Base-by-base conservation (phyloP, 345 rosid genomes). In the Triadica sebifera region DNA sequence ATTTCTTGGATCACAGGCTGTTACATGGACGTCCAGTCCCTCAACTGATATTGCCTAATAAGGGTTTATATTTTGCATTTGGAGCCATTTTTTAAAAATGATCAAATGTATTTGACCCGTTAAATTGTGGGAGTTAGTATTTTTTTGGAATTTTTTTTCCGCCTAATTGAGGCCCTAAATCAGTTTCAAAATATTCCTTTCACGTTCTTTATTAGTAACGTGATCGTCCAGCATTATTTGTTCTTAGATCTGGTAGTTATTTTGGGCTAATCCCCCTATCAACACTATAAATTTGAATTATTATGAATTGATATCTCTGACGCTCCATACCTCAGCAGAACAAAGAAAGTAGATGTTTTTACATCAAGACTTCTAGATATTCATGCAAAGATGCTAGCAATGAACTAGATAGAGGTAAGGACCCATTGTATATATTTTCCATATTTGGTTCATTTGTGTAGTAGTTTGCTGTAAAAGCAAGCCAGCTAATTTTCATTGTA, bases 291-390 rank as follows among this genome's bases (percentile, higher is more conserved):
- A n/a, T 64, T 25, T 22, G 53, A 50, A 24, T 29, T 29, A 46
- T 12, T 65, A 29, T 75, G 60, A 62, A 53, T 39, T 67, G 25
- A 16, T 20, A 39, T 47, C 70, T n/a, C n/a, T n/a, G n/a, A n/a
- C n/a, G n/a, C n/a, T n/a, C n/a, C n/a, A n/a, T n/a, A n/a, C n/a
- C n/a, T n/a, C n/a, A n/a, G n/a, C 85, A 96, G 99, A 83, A 93
- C 99, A 6, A 90, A 87, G 75, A 89, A 91, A 77, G 99, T 75
- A 65, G 99, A 96, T 81, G 79, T 67, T 81, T 96, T 96, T 84
- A 93, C 98, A 39, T 90, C 97, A 74, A 90, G 91, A 80, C 98
- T 96, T 78, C 70, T 96, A 8, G 98, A 93, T 76, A 91, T 96
- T 70, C 99, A 96, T 87, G 83, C 93, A 71, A 93, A 89, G 89